Conservation (phyloP, 805 yeast species). For the Zygosaccharomyces kombuchaensis region DNA sequence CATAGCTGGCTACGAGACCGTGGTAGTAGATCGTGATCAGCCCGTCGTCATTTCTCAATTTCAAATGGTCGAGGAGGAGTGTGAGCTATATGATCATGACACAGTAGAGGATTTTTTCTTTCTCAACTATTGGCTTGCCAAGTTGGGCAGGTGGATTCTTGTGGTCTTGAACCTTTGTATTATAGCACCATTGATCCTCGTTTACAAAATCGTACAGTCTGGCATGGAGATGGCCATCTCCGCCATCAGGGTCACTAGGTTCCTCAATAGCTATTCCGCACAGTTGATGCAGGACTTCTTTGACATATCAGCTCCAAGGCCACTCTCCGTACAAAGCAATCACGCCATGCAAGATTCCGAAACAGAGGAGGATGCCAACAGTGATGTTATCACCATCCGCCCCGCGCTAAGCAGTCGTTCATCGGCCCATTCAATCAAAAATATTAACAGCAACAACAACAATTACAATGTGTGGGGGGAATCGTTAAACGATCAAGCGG, state of each 20-base stretch:
- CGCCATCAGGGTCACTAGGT: constrained; percentile 35
- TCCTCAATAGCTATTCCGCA: constrained; percentile 27
- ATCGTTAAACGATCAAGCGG: constrained; percentile 56
- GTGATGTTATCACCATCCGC: constrained; percentile 4
- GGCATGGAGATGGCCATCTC: constrained; percentile 42
- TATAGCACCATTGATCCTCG: constrained; percentile 59
- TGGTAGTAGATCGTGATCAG: constrained; percentile 48
- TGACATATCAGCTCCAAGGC: constrained; percentile 12
- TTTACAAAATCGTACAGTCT: constrained; percentile 48
- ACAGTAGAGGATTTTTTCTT: constrained; percentile 14
- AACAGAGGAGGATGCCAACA: not conserved
- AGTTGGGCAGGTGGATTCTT: constrained; percentile 46
- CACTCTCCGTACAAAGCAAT: constrained; percentile 1
- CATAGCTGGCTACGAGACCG: constrained; percentile 51
- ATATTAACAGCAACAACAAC: constrained; percentile 5
- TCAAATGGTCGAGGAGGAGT: constrained; percentile 49
- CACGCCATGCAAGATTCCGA: not conserved
- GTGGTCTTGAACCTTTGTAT: constrained; percentile 44
- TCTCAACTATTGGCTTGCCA: constrained; percentile 33
- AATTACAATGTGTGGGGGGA: constrained; percentile 29
- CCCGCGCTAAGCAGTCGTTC: constrained; percentile 10
- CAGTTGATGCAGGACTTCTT: constrained; percentile 25
- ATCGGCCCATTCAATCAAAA: constrained; percentile 4
- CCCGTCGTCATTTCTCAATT: constrained; percentile 39
- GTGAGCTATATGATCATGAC: constrained; percentile 40